A percentile compares a stretch with the other conserved stretches of the same genome.
These are phyloP conservation scores for Trapa bicornis DNA, from an alignment of 345 rosid genomes.

Conservation along the genomic window DNA sequence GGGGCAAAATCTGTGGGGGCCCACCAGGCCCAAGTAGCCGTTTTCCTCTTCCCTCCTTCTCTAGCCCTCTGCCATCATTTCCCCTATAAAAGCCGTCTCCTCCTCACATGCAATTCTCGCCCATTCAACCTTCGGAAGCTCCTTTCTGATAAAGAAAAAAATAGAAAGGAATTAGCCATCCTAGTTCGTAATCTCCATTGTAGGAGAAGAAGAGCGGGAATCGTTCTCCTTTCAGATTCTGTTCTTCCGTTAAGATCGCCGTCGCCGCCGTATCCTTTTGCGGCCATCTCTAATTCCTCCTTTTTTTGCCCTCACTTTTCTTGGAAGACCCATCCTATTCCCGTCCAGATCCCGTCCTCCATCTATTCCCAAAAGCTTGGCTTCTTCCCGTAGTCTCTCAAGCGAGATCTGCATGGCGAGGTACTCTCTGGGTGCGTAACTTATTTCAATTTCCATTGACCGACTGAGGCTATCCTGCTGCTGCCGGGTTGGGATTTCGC, in stretches of 20 bases:
- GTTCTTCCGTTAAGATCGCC: background rate
- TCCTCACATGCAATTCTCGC: slow-evolving; percentile 54
- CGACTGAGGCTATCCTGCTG: background rate
- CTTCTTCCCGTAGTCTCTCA: background rate
- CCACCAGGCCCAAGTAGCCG: slow-evolving; percentile 4
- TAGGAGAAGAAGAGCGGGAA: background rate
- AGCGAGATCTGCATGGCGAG: slow-evolving; percentile 31
- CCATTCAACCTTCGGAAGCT: background rate
- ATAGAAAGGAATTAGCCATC: too few species aligned
- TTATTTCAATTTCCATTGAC: background rate
- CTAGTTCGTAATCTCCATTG: background rate
- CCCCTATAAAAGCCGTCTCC: slow-evolving; percentile 35
- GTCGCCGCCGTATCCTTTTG: background rate
- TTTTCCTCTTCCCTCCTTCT: background rate
- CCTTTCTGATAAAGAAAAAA: background rate
- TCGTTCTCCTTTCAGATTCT: background rate
- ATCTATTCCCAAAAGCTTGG: too few species aligned
- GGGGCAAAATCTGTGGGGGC: slow-evolving; percentile 15
- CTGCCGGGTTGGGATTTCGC: background rate
- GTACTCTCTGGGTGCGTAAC: slow-evolving; percentile 11
- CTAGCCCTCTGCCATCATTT: background rate
- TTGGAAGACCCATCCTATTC: background rate
- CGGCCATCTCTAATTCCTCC: background rate
- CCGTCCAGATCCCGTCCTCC: background rate
- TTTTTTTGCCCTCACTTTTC: slow-evolving; percentile 9